Evolutionary conservation across 805 yeast species (phyloP).

Genomic region (Zygotorulaspora chibaensis): DNA sequence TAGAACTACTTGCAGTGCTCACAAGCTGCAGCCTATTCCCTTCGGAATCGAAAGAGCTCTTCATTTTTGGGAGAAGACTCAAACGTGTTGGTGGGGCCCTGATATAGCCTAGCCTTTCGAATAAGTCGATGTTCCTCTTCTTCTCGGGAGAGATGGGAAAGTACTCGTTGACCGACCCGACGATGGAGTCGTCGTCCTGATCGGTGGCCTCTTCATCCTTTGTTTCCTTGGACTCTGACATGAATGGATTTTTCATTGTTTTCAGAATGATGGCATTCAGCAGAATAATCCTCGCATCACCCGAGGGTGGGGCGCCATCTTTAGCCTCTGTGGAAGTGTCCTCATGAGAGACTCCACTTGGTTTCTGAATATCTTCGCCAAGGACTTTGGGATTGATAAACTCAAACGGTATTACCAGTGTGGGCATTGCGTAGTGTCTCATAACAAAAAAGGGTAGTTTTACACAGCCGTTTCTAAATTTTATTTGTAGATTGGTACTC

Average conservation of each 20-base stretch:
- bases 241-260: conserved; percentile 27
- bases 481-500: conserved; percentile 34
- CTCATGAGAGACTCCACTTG: neutral
- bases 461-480: conserved; percentile 34
- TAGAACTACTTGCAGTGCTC: conserved; percentile 21
- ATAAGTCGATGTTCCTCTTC: conserved; percentile 22
- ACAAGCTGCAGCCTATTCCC: conserved; percentile 14
- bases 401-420: conserved; percentile 32
- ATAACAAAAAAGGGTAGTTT: conserved; percentile 33
- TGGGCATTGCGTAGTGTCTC: conserved; percentile 31
- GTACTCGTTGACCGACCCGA: conserved; percentile 25
- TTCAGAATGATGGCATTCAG: conserved; percentile 19
- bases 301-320: neutral
- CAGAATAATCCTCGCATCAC: conserved; percentile 8
- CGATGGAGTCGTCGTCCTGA: conserved; percentile 17
- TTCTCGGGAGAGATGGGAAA: conserved; percentile 28
- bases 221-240: conserved; percentile 3
- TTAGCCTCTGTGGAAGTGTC: neutral
- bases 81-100: conserved; percentile 27
- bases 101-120: conserved; percentile 31
- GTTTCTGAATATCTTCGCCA: conserved; percentile 13
- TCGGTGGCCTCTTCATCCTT: conserved; percentile 5
- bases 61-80: conserved; percentile 3
- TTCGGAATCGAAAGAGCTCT: conserved; percentile 9
- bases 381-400: conserved; percentile 30